Conservation (phyloP, 768 basidiomycete species). For the Dictyophora rubrovolvata region DNA sequence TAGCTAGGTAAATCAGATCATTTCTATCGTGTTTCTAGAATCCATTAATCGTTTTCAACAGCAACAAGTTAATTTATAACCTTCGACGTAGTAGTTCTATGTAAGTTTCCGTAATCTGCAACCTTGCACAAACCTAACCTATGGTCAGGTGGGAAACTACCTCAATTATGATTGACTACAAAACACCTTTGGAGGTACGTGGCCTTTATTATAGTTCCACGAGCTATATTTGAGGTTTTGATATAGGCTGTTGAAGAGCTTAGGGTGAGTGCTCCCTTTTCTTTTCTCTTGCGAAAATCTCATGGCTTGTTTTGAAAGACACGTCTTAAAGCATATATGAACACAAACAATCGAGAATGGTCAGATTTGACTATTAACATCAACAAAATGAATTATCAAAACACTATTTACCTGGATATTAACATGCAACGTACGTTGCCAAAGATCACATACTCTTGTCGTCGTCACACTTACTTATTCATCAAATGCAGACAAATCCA, state of each 20-base stretch:
- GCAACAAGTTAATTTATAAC: conserved; percentile 69
- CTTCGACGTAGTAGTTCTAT: conserved; percentile 65
- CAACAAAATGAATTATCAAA: conserved; percentile 73
- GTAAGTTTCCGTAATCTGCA: conserved; percentile 29
- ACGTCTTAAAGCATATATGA: conserved; percentile 51
- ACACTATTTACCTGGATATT: conserved; percentile 54
- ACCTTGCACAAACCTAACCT: neutral
- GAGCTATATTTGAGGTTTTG: neutral
- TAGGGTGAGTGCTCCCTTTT: conserved; percentile 16
- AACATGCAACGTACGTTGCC: conserved; percentile 57
- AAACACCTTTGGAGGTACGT: conserved; percentile 53
- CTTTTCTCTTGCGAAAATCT: neutral
- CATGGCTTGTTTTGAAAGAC: neutral
- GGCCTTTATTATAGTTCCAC: neutral
- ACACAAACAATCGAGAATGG: conserved; percentile 62
- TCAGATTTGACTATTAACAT: conserved; percentile 53
- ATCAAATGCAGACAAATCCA: conserved; percentile 46
- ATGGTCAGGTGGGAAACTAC: conserved; percentile 57
- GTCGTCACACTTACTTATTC: neutral
- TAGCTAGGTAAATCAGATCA: conserved; percentile 26
- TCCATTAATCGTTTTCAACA: conserved; percentile 10
- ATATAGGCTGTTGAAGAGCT: conserved; percentile 45
- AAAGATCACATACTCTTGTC: neutral
- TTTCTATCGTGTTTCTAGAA: neutral
- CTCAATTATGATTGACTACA: conserved; percentile 51